phyloP scores from a whole-genome alignment of 2,329 filamentous ascomycete species.

The Arthroderma sp. region DNA sequence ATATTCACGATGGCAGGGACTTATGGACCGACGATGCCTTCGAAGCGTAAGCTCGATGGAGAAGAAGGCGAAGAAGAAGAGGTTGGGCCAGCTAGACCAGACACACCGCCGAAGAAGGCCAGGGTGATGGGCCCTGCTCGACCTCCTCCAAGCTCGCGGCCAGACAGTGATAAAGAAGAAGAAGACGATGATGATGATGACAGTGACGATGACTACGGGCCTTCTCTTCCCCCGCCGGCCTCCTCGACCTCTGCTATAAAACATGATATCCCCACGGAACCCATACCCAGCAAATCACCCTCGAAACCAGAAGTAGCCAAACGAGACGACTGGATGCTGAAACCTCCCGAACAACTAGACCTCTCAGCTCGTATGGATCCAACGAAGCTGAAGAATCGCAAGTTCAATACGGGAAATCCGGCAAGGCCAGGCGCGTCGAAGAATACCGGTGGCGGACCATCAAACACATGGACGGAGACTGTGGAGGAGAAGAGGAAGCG shows the following conservation, averaged over 20 bases:
- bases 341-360: slow-evolving; percentile 46
- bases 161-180: slow-evolving; percentile 4
- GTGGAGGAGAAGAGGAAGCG: slow-evolving; percentile 72
- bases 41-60: slow-evolving; percentile 9
- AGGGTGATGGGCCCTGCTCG: slow-evolving; percentile 43
- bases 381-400: slow-evolving; percentile 65
- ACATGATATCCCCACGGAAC: neutral
- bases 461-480: slow-evolving; percentile 71
- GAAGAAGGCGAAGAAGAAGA: neutral
- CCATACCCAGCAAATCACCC: slow-evolving; percentile 8
- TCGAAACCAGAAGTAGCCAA: slow-evolving; percentile 39
- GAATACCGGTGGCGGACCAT: slow-evolving; percentile 30
- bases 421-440: slow-evolving; percentile 35
- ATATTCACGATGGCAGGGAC: neutral
- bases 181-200: slow-evolving; percentile 21
- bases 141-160: slow-evolving; percentile 31
- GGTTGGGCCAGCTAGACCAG: neutral
- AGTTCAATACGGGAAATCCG: slow-evolving; percentile 61
- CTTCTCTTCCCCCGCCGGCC: slow-evolving; percentile 18
- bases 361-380: slow-evolving; percentile 54
- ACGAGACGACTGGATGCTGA: slow-evolving; percentile 76
- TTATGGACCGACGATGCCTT: slow-evolving; percentile 3
- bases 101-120: slow-evolving; percentile 31
- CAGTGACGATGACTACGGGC: slow-evolving; percentile 31
- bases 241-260: neutral